Percentiles rank a stretch among this genome's conserved stretches.
These are phyloP conservation scores for Pichia terricola DNA, from an alignment of 1,139 yeast genomes.

Conservation along the genomic window DNA sequence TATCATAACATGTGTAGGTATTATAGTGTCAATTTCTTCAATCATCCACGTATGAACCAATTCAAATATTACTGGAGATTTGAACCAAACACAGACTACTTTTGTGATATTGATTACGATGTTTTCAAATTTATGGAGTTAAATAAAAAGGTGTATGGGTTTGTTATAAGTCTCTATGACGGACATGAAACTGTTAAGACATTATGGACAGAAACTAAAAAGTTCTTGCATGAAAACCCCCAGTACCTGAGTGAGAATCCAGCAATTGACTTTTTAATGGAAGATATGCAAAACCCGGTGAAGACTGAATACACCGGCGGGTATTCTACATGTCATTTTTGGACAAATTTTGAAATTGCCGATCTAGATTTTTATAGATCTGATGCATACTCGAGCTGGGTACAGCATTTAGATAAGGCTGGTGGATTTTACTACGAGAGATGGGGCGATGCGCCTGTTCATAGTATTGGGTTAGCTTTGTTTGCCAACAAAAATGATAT, in stretches of 20 bases:
- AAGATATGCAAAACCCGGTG: constrained; percentile 50
- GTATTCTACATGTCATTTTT: constrained; percentile 79
- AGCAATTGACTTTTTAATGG: constrained; percentile 66
- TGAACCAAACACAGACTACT: constrained; percentile 67
- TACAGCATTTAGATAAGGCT: constrained; percentile 49
- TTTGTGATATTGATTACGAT: constrained; percentile 61
- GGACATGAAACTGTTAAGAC: constrained; percentile 52
- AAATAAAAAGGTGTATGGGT: constrained; percentile 59
- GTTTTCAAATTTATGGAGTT: constrained; percentile 65
- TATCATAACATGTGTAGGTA: constrained; percentile 78
- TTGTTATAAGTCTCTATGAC: constrained; percentile 59
- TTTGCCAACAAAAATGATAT: constrained; percentile 62
- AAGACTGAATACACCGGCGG: constrained; percentile 48
- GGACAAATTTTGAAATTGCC: constrained; percentile 82
- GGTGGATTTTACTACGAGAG: constrained; percentile 83
- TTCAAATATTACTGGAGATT: constrained; percentile 68
- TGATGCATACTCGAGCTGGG: constrained; percentile 58
- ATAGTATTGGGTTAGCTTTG: constrained; percentile 61
- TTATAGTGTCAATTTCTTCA: constrained; percentile 55
- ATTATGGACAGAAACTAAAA: constrained; percentile 61
- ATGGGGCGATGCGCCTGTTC: constrained; percentile 94
- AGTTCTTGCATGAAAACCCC: constrained; percentile 30
- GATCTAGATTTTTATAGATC: constrained; percentile 70
- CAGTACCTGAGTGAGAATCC: constrained; percentile 56
- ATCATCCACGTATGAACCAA: constrained; percentile 49